Conservation (phyloP, 2,329 filamentous ascomycete species). For the Zalaria obscura region DNA sequence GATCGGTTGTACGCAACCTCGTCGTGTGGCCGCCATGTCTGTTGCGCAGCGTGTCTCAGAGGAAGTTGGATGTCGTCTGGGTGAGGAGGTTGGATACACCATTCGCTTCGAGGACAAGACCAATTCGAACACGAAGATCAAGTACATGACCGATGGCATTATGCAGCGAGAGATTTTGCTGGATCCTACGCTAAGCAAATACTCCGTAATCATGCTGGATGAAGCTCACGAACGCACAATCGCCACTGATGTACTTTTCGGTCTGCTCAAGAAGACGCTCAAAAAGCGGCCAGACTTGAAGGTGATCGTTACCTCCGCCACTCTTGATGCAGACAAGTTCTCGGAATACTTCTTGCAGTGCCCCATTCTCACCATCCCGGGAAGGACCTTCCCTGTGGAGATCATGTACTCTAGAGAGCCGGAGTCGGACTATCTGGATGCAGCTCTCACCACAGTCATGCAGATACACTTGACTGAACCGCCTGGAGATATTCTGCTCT, state of each 20-base stretch:
- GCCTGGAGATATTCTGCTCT: conserved; percentile 85
- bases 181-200: conserved; percentile 76
- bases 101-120: conserved; percentile 97
- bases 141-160: conserved; percentile 99
- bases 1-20: conserved; percentile 92
- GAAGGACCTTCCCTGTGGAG: conserved; percentile 88
- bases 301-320: conserved; percentile 91
- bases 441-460: conserved; percentile 92
- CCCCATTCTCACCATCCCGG: conserved; percentile 92
- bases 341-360: conserved; percentile 91
- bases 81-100: conserved; percentile 89
- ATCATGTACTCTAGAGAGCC: conserved; percentile 91
- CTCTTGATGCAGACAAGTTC: conserved; percentile 93
- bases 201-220: conserved; percentile 95
- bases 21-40: conserved; percentile 93
- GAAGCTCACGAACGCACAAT: conserved; percentile 97
- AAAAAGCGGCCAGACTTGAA: conserved; percentile 78
- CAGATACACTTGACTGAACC: conserved; percentile 93
- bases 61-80: conserved; percentile 82
- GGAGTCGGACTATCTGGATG: conserved; percentile 88
- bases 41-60: conserved; percentile 94
- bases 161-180: conserved; percentile 87
- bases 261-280: conserved; percentile 82
- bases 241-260: conserved; percentile 88
- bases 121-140: conserved; percentile 76